These are phyloP conservation scores for Emergomyces pasteurianus DNA, from an alignment of 2,329 filamentous ascomycete genomes.

Conservation along the genomic window DNA sequence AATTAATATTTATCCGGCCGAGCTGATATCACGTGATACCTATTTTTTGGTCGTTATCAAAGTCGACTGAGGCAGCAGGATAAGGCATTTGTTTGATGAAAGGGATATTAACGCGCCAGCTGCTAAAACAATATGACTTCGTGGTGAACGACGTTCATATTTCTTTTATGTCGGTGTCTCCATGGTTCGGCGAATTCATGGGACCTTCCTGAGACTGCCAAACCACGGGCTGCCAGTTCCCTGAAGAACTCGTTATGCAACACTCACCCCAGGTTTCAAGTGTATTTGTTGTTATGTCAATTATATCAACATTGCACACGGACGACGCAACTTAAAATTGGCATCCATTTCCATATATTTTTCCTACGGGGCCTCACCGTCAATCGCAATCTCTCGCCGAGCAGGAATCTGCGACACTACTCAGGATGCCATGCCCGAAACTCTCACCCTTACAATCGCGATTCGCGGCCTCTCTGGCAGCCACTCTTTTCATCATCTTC, in stretches of 20 bases:
- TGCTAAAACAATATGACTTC: not conserved
- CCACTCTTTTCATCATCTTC: conserved; percentile 47
- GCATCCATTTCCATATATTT: not conserved
- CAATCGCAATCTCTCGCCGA: not conserved
- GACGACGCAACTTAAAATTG: not conserved
- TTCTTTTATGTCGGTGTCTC: not conserved
- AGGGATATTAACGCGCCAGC: not conserved
- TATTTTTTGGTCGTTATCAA: not conserved
- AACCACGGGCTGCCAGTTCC: not conserved
- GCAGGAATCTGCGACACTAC: conserved; percentile 13
- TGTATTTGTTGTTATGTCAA: not conserved
- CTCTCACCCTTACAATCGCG: conserved; percentile 60
- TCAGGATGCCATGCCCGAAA: conserved; percentile 33
- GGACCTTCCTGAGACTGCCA: not conserved
- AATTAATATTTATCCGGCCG: not conserved
- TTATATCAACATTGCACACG: not conserved
- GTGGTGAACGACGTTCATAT: not conserved
- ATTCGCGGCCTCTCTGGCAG: conserved; percentile 54
- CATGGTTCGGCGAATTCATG: not conserved
- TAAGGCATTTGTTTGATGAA: not conserved
- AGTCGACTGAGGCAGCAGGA: not conserved
- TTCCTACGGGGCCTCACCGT: not conserved
- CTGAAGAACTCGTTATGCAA: not conserved
- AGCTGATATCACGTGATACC: not conserved
- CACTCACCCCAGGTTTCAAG: not conserved